Base-by-base conservation (phyloP, 2,329 filamentous ascomycete genomes). In the Hymenotorrendiella dingleyae region DNA sequence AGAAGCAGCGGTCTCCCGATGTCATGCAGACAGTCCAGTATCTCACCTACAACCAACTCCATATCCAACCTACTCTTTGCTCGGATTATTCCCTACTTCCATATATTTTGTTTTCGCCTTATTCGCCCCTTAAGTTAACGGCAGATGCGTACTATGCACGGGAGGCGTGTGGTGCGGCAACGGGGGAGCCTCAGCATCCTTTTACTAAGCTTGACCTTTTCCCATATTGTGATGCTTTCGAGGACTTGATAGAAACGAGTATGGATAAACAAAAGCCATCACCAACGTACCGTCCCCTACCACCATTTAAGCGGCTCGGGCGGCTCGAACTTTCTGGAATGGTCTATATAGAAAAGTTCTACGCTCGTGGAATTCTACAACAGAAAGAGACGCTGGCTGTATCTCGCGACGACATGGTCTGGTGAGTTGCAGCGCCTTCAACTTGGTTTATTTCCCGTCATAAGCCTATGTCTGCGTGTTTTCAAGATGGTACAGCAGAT, bases 81-180 rank as follows among this genome's bases (percentile, higher is more conserved):
- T 54, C 50, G 4, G 45, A 55, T 3, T 50, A 55, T 28, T 61
- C 60, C 6, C 40, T 62, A 12, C 36, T 62, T 4, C 59, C 60
- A 14, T 62, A 61, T 37, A 36, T 62, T 4, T n/a, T 61, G 4
- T 56, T 57, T 23, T 62, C 60, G 2, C 46, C 55, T 20, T 62
- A 62, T 35, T 62, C 60, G 6, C 59, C 60, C 2, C 22, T 62
- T 1, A 49, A 41, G 22, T 42, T 62, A 19, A 42, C 47, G 4
- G 34, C 14, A 36, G 43, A 36, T 4, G 24, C 33, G 11, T n/a
- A n/a, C n/a, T n/a, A n/a, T n/a, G n/a, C n/a, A n/a, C n/a, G n/a
- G n/a, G n/a, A n/a, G n/a, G n/a, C n/a, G n/a, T n/a, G n/a, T n/a
- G n/a, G n/a, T n/a, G n/a, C n/a, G n/a, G n/a, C n/a, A n/a, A n/a